Evolutionary conservation across 352 stramenopile genomes (phyloP).

Genomic region (Pythium sukuiense): DNA sequence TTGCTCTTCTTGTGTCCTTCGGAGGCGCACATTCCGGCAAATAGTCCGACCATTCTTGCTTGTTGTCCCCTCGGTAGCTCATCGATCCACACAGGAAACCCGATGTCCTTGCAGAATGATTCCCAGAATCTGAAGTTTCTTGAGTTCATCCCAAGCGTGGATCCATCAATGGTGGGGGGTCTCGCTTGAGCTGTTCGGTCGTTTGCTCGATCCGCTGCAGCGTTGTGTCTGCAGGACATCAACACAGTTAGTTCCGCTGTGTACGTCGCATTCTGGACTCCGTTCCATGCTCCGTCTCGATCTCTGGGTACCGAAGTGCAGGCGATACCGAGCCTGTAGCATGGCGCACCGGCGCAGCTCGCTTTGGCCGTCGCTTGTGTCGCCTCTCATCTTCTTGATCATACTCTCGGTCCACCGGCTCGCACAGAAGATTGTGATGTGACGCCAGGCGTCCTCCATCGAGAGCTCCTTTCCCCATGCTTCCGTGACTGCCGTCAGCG

Average conservation of each 20-base stretch:
- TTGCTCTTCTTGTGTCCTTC: conserved; percentile 25
- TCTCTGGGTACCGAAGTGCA: conserved; percentile 1
- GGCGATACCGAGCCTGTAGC: not conserved
- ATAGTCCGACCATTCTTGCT: conserved; percentile 26
- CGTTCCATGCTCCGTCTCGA: not conserved
- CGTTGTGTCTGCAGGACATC: not conserved
- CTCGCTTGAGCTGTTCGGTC: conserved; percentile 4
- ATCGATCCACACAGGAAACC: conserved; percentile 24
- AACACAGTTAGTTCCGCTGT: not conserved
- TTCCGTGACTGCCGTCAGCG: not conserved
- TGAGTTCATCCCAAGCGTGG: not conserved
- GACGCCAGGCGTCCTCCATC: not conserved
- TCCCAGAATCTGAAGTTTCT: conserved; percentile 13
- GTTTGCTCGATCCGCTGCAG: not conserved
- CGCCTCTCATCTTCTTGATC: conserved; percentile 1
- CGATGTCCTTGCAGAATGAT: conserved; percentile 12
- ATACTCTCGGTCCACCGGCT: not conserved
- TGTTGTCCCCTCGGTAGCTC: conserved; percentile 22
- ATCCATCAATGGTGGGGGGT: not conserved
- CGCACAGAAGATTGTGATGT: not conserved
- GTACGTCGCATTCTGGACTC: not conserved
- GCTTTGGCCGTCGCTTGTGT: not conserved
- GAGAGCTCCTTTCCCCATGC: not conserved
- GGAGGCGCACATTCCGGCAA: conserved; percentile 18
- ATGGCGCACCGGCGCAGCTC: conserved; percentile 2